Conservation (phyloP, 768 basidiomycete genomes). For the Kwoniella sp. region DNA sequence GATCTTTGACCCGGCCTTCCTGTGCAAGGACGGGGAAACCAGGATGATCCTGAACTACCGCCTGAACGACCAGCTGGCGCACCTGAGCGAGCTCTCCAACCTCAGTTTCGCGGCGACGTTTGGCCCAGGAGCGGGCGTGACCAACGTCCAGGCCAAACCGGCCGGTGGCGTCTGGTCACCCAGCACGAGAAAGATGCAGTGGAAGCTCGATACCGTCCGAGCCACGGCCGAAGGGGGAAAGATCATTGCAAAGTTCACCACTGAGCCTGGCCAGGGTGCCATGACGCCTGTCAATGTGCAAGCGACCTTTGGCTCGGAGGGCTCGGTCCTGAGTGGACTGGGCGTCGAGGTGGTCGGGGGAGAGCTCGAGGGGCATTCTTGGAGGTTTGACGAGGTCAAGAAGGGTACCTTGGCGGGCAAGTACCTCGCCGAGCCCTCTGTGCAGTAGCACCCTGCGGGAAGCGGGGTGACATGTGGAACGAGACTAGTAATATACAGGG, state of each 20-base stretch:
- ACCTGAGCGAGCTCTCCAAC: slow-evolving; percentile 29
- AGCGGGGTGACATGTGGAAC: background rate
- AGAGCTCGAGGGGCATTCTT: slow-evolving; percentile 4
- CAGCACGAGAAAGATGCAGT: slow-evolving; percentile 40
- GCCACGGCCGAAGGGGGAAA: slow-evolving; percentile 34
- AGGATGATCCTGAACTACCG: slow-evolving; percentile 51
- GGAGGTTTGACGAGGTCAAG: slow-evolving; percentile 43
- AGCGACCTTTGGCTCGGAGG: slow-evolving; percentile 47
- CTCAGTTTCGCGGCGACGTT: slow-evolving; percentile 47
- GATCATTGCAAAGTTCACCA: slow-evolving; percentile 49
- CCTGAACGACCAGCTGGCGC: slow-evolving; percentile 21
- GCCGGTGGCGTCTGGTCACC: slow-evolving; percentile 47
- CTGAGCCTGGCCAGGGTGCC: slow-evolving; percentile 23
- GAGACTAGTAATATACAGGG: too few species aligned
- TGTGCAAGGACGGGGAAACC: slow-evolving; percentile 49
- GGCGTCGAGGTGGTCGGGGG: slow-evolving; percentile 46
- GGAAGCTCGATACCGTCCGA: slow-evolving; percentile 32
- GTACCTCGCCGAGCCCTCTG: slow-evolving; percentile 39
- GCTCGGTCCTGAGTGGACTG: slow-evolving; percentile 43
- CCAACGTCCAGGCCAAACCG: slow-evolving; percentile 53
- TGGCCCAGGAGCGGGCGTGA: slow-evolving; percentile 32
- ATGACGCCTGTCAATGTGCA: slow-evolving; percentile 40
- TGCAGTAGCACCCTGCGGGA: background rate
- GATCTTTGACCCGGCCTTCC: slow-evolving; percentile 50
- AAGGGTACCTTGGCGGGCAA: slow-evolving; percentile 45